Conservation (phyloP, 176 grass and related monocot genomes). For the Phyllostachys edulis region DNA sequence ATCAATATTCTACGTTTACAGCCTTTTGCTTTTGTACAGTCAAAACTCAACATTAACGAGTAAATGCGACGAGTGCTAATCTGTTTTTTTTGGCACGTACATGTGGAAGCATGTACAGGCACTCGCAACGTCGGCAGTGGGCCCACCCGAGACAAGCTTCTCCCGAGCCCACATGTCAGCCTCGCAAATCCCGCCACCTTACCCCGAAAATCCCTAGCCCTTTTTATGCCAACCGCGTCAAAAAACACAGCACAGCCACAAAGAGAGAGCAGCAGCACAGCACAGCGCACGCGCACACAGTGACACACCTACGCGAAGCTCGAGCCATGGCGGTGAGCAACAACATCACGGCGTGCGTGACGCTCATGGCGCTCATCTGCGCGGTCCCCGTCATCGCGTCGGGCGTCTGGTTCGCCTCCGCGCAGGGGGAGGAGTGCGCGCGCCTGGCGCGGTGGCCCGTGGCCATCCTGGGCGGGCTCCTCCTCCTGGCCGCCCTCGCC, state of each 20-base stretch:
- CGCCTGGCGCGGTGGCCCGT: slow-evolving; percentile 84
- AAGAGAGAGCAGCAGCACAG: background rate
- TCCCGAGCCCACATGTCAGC: no score
- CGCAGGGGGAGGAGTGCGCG: slow-evolving; percentile 80
- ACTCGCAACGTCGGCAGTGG: no score
- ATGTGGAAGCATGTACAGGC: no score
- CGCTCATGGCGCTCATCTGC: slow-evolving; percentile 78
- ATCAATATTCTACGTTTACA: no score
- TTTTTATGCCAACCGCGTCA: background rate
- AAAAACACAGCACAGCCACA: background rate
- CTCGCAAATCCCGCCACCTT: no score
- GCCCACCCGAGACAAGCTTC: no score
- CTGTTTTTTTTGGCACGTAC: no score
- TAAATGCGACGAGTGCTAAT: no score
- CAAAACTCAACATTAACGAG: no score
- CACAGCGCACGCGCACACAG: background rate
- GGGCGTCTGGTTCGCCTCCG: slow-evolving; percentile 82
- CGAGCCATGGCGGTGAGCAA: slow-evolving; percentile 84
- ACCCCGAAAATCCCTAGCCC: no score
- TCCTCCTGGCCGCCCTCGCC: slow-evolving; percentile 77
- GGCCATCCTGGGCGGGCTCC: slow-evolving; percentile 70
- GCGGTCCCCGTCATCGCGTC: slow-evolving; percentile 71
- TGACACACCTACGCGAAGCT: background rate
- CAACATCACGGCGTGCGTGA: slow-evolving; percentile 84
- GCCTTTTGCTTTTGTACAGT: no score